Evolutionary conservation across 192 early-diverging fungal species (phyloP), one percentile per base, ranked within the genome.

Genomic region (Coemansia sp.): DNA sequence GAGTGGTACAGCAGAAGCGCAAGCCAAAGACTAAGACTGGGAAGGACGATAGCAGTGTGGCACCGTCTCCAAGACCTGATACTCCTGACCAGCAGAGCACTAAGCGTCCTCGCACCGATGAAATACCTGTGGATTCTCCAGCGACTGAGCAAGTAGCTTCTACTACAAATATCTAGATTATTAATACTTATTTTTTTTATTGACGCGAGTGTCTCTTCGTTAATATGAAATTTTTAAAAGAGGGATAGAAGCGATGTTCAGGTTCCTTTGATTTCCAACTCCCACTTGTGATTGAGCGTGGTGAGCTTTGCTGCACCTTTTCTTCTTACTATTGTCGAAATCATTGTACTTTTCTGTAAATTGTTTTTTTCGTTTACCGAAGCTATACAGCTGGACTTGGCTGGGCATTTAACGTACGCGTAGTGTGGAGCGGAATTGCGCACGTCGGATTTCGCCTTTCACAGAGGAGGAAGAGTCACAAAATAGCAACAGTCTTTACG

Each of bases 1-100:
- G 64, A 7, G 46, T 37, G 7, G 39, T 29, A 31, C 74, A 72
- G 63, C 75, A 82, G 63, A 82, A 82, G 63, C 80, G 80, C 65
- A 76, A 77, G 75, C 65, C 63, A 32, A 50, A 27, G 27, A 10
- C 10, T 36, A 75, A 69, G 59, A 4, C 25, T 12, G 48, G 23
- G 7, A 73, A 66, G 38, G 69, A 70, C 11, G 67, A 36, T 27
- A 50, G 60, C 64, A 76, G 74, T 63, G 32, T 61, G 44, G 62
- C 71, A 14, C 67, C 51, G 31, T 76, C 79, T 29, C 74, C 67
- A 1, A 36, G 31, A 10, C 60, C 73, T 17, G 67, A 70, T 38
- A 80, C 77, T 31, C 77, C 77, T 3, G 77, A 80, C 10, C 59
- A 53, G 61, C 48, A 36, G 1, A 57, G 36, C 36, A n/a, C 19